A percentile compares a stretch with the other conserved stretches of the same genome.
Conservation (phyloP, 441 rosid species). For the Populus hybrid region DNA sequence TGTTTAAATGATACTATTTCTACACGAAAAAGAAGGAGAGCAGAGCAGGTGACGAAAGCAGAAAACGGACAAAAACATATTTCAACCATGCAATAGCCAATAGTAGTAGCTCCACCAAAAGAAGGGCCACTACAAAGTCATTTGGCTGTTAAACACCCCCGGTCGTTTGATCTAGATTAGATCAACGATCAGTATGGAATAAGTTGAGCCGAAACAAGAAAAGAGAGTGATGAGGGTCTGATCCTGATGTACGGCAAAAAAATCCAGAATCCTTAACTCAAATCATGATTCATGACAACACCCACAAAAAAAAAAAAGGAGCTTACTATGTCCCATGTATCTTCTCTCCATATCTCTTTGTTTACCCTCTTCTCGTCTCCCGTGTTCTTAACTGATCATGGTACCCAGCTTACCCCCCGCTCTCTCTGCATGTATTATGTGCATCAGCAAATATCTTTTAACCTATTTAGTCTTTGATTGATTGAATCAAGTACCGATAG, state of each 20-base stretch:
- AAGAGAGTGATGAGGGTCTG: background rate
- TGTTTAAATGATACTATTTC: too few species aligned
- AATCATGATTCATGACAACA: background rate
- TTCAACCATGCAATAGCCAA: background rate
- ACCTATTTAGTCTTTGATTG: background rate
- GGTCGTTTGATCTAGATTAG: slow-evolving; percentile 5
- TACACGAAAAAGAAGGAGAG: background rate
- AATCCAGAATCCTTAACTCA: background rate
- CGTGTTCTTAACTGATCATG: background rate
- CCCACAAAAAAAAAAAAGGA: background rate
- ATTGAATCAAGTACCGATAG: slow-evolving; percentile 1
- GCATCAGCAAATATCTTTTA: background rate
- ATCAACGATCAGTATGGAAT: background rate
- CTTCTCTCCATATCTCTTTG: background rate
- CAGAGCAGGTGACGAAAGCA: slow-evolving; percentile 7
- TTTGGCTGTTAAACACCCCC: background rate
- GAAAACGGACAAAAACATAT: background rate
- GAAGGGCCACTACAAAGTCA: background rate
- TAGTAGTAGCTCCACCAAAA: too few species aligned
- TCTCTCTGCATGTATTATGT: background rate
- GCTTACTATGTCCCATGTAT: background rate
- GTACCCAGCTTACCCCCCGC: background rate
- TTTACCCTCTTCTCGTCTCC: slow-evolving; percentile 6
- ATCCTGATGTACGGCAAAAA: slow-evolving; percentile 20
- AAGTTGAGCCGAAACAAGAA: background rate